A percentile compares a stretch with the other conserved stretches of the same genome.
Conservation (phyloP, 495 filamentous ascomycete species). For the Hypoxylon cercidicola region DNA sequence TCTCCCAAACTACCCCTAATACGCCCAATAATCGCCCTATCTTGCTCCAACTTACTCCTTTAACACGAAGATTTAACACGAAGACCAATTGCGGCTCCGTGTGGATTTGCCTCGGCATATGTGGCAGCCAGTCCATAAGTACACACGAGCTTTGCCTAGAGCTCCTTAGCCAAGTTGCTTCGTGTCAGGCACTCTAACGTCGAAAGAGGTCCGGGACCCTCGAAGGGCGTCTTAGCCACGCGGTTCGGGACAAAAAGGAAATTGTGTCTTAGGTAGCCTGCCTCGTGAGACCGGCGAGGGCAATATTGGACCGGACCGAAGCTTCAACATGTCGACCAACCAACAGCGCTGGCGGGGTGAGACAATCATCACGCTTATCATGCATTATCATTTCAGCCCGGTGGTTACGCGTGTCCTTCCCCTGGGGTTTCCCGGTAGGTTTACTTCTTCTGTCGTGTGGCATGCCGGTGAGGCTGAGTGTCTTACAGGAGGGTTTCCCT, state of each 20-base stretch:
- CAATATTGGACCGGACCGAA: slow-evolving; percentile 9
- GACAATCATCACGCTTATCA: slow-evolving; percentile 23
- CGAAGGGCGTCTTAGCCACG: slow-evolving; percentile 18
- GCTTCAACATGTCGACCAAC: background rate
- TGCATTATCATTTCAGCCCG: slow-evolving; percentile 26
- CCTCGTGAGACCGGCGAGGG: slow-evolving; percentile 6
- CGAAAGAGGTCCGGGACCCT: background rate
- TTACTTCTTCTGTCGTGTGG: slow-evolving; percentile 22
- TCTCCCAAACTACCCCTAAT: slow-evolving; percentile 10
- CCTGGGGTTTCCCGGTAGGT: slow-evolving; percentile 21
- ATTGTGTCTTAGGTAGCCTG: background rate
- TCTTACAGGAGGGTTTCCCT: slow-evolving; percentile 28
- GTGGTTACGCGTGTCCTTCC: slow-evolving; percentile 35
- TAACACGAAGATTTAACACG: slow-evolving; percentile 29
- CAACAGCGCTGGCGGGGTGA: slow-evolving; percentile 6
- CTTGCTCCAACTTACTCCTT: background rate
- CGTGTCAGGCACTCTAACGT: slow-evolving; percentile 22
- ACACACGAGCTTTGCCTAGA: background rate
- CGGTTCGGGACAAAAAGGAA: background rate
- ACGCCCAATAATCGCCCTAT: slow-evolving; percentile 18
- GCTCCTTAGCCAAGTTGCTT: slow-evolving; percentile 8
- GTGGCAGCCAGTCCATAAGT: slow-evolving; percentile 24
- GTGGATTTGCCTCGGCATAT: slow-evolving; percentile 27
- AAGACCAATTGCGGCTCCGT: slow-evolving; percentile 37
- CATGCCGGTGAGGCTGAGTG: slow-evolving; percentile 40